Conservation (phyloP, 768 basidiomycete genomes). For the Daedaleopsis nitida region DNA sequence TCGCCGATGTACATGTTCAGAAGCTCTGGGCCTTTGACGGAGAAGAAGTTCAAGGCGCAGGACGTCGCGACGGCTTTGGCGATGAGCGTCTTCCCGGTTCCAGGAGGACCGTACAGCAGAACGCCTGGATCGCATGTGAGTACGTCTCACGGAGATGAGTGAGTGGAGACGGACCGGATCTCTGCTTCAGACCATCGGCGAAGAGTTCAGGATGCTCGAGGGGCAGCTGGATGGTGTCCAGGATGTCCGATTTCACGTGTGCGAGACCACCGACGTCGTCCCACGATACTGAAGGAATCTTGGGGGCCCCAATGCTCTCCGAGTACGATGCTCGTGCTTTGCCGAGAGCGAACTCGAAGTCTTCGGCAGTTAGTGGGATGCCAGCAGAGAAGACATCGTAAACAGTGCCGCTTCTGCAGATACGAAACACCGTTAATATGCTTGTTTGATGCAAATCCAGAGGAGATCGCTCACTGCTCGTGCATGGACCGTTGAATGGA, state of each 20-base stretch:
- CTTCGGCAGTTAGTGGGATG: slow-evolving; percentile 51
- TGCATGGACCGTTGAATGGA: slow-evolving; percentile 51
- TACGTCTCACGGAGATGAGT: neutral
- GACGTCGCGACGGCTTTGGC: slow-evolving; percentile 97
- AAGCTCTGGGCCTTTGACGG: slow-evolving; percentile 94
- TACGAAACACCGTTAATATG: slow-evolving; percentile 1
- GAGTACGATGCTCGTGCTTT: slow-evolving; percentile 79
- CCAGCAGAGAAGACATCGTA: slow-evolving; percentile 40
- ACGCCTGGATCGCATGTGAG: slow-evolving; percentile 59
- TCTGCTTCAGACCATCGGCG: slow-evolving; percentile 88
- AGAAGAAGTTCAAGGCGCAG: slow-evolving; percentile 93
- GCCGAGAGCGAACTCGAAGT: slow-evolving; percentile 73
- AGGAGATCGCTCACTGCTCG: slow-evolving; percentile 36
- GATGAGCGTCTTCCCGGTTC: slow-evolving; percentile 92
- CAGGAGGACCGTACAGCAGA: slow-evolving; percentile 91
- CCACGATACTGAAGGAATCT: slow-evolving; percentile 94
- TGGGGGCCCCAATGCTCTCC: slow-evolving; percentile 95
- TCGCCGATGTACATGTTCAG: slow-evolving; percentile 99
- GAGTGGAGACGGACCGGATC: slow-evolving; percentile 65
- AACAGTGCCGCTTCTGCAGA: slow-evolving; percentile 1
- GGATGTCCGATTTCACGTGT: slow-evolving; percentile 85
- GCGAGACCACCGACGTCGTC: slow-evolving; percentile 95
- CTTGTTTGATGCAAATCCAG: neutral
- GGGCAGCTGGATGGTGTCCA: slow-evolving; percentile 94
- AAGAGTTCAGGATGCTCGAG: slow-evolving; percentile 90